Evolutionary conservation across 345 rosid species (phyloP), one percentile per base, ranked within the genome.

Genomic region (Cardiospermum halicacabum): DNA sequence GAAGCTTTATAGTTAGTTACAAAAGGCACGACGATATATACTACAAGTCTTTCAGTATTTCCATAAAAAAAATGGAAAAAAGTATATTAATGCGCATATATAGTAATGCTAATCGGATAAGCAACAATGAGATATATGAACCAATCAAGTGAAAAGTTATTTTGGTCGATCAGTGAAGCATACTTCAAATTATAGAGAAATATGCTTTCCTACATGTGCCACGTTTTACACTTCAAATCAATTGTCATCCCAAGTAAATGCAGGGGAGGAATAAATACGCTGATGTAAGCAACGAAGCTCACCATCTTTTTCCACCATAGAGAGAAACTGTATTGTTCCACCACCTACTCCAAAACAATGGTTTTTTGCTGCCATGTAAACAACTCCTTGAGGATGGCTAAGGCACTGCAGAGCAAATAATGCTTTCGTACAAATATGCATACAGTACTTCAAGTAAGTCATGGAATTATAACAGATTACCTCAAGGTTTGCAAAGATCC

Each of bases 301-400:
- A 94, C 99, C 93, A 53, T 89, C 89, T 73, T 87, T 84, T 66
- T 85, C 92, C 54, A 90, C 76, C 79, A 88, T 74, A 50, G 93
- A 82, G 30, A 94, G 73, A 72, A 94, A 94, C 65, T 79, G 90
- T 39, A 88, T 70, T 12, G 99, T 85, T 72, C 97, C 99, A 19
- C 96, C 99, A 24, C 99, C 97, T 45, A 94, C 99, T 21, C 99
- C 99, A 45, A 91, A 91, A 78, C 91, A 90, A 68, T 91, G 80
- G 70, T 91, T 94, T 79, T 94, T 94, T 59, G 92, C 97, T 57
- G 99, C 86, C 85, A 93, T 66, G 67, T 87, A 94, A 13, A 81
- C 89, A 59, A 71, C 87, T 66, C 97, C 99, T 72, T 71, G 63
- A 43, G 91, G 85, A 61, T 30, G 65, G 34, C 68, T 76, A 62